Base-by-base conservation (phyloP, 805 yeast species). In the Priceomyces castillae region DNA sequence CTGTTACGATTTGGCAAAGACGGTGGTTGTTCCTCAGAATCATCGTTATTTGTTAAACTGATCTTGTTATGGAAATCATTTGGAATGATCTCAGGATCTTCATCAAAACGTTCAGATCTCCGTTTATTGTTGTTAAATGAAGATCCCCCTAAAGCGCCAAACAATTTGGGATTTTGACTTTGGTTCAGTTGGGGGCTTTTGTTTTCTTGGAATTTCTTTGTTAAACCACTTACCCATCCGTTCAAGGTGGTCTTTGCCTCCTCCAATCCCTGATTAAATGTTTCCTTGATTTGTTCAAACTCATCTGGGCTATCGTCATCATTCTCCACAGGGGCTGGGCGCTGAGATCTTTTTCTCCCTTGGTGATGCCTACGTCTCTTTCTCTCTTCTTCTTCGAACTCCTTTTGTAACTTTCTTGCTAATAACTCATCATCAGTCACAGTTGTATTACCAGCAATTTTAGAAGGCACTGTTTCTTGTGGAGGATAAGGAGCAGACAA, bases 181-280 rank as follows among this genome's bases (percentile, higher is more conserved):
- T 38, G 34, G 28, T 37, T 44, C 3, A 31, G 42, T 41, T 37
- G 48, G 31, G 36, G 45, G 16, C 23, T 37, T 35, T 53, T 61
- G 43, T 50, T 57, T 1, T 52, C 61, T 44, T 58, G 65, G 46
- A 71, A 64, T 54, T 73, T 77, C 67, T 80, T 81, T 25, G 82
- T 75, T 44, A 87, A 57, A 12, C 82, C 86, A 47, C 78, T 78
- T 39, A 87, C 80, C 96, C 96, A 90, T 12, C 81, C 77, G 48
- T 85, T 83, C 46, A 90, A 79, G 43, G 84, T 83, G 37, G 77
- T 72, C 43, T 83, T 80, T 1, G 96, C 89, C 54, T 88, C 96
- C 54, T 84, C 90, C 37, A 90, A 73, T 16, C 92, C 89, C 56
- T 83, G 83, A 34, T 78, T 72, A 41, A 90, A 75, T 40, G 81